phyloP scores from a whole-genome alignment of 176 grass and related monocot genomes.

The Lolium rigidum region DNA sequence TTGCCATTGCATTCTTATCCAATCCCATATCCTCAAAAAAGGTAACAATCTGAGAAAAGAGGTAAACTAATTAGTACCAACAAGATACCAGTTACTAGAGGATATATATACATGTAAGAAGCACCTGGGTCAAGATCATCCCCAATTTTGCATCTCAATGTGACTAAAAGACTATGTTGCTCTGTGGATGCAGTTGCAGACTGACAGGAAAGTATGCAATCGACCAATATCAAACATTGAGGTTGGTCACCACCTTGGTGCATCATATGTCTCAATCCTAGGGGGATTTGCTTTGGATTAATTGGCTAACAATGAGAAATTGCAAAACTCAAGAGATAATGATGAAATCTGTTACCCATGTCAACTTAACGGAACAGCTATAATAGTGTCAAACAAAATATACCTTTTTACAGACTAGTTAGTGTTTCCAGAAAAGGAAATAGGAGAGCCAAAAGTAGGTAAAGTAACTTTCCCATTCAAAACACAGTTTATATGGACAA shows the following conservation, averaged over 20 bases:
- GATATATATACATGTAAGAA: neutral
- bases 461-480: conserved; percentile 19
- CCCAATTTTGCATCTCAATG: conserved; percentile 16
- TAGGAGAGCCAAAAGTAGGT: conserved; percentile 11
- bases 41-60: conserved; percentile 45
- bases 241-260: neutral
- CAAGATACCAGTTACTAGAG: neutral
- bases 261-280: neutral
- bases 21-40: conserved; percentile 79
- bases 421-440: conserved; percentile 8
- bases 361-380: neutral
- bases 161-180: neutral
- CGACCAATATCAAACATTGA: neutral
- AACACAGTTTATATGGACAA: conserved; percentile 17
- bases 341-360: neutral
- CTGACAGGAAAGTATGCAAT: conserved; percentile 18
- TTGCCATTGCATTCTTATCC: conserved; percentile 57
- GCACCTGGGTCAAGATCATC: neutral
- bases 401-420: neutral
- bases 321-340: neutral
- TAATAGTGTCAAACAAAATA: conserved; percentile 1
- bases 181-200: conserved; percentile 10
- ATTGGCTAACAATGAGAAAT: conserved; percentile 16
- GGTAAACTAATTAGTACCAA: conserved; percentile 4
- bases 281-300: neutral